Percentiles rank a stretch among this genome's conserved stretches.
These are phyloP conservation scores for Cadophora sp. DNA, from an alignment of 2,329 filamentous ascomycete species.

Conservation along the genomic window DNA sequence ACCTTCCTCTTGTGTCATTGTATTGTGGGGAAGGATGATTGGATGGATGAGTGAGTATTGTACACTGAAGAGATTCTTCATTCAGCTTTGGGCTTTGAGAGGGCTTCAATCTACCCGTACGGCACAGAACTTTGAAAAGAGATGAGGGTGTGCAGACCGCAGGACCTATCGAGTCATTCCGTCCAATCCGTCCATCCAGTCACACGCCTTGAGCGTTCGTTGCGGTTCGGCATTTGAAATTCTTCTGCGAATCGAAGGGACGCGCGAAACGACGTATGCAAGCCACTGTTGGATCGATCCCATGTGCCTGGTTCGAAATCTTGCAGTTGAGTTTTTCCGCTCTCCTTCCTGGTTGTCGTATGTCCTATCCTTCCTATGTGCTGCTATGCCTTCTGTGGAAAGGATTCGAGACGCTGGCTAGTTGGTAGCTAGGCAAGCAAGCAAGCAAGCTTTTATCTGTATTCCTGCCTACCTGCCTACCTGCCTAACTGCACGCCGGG, in stretches of 20 bases:
- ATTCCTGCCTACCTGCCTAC: background rate
- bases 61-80: background rate
- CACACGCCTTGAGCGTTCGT: background rate
- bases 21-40: background rate
- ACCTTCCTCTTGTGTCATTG: background rate
- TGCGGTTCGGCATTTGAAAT: constrained; percentile 2
- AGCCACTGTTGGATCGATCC: constrained; percentile 1
- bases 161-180: background rate
- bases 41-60: background rate
- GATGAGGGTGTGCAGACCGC: background rate
- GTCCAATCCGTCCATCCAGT: background rate
- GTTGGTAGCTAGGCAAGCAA: no score
- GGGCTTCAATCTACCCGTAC: constrained; percentile 4
- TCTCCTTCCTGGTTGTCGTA: background rate
- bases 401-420: background rate
- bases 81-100: background rate
- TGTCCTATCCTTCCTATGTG: background rate
- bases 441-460: background rate
- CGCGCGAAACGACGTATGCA: background rate
- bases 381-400: background rate
- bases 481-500: background rate
- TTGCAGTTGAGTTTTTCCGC: background rate
- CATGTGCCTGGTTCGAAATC: background rate
- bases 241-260: background rate
- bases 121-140: constrained; percentile 3